These are phyloP conservation scores for Penicillium sp. DNA, from an alignment of 2,329 filamentous ascomycete species.

Conservation along the genomic window DNA sequence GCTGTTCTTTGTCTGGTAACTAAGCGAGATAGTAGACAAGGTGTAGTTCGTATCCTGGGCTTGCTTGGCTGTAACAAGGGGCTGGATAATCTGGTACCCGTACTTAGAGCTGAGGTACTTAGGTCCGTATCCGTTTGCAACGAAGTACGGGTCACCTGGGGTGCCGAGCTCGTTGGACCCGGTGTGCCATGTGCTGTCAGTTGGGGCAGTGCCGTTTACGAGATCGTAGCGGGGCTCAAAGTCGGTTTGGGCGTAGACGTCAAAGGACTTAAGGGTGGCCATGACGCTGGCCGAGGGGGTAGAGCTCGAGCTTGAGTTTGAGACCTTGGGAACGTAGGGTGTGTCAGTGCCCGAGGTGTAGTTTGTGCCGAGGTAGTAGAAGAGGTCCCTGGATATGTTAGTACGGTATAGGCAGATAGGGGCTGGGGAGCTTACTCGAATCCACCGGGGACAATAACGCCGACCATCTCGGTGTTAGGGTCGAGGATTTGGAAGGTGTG, in stretches of 20 bases:
- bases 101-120: slow-evolving; percentile 44
- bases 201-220: slow-evolving; percentile 44
- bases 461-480: slow-evolving; percentile 50
- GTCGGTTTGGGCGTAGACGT: slow-evolving; percentile 46
- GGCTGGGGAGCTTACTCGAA: slow-evolving; percentile 42
- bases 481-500: slow-evolving; percentile 53
- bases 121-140: slow-evolving; percentile 50
- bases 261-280: slow-evolving; percentile 40
- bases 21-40: slow-evolving; percentile 46
- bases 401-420: background rate
- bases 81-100: slow-evolving; percentile 47
- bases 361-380: slow-evolving; percentile 43
- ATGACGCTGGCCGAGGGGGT: slow-evolving; percentile 27
- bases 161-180: slow-evolving; percentile 38
- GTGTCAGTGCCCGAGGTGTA: slow-evolving; percentile 37
- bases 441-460: slow-evolving; percentile 49
- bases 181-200: slow-evolving; percentile 39
- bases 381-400: slow-evolving; percentile 33
- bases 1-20: slow-evolving; percentile 23
- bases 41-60: slow-evolving; percentile 44
- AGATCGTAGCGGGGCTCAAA: slow-evolving; percentile 44
- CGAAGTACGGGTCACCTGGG: slow-evolving; percentile 40
- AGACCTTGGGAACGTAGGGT: slow-evolving; percentile 37
- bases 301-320: slow-evolving; percentile 27
- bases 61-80: slow-evolving; percentile 44